Evolutionary conservation across 2,329 filamentous ascomycete species (phyloP).

Genomic region (Monilinia laxa): DNA sequence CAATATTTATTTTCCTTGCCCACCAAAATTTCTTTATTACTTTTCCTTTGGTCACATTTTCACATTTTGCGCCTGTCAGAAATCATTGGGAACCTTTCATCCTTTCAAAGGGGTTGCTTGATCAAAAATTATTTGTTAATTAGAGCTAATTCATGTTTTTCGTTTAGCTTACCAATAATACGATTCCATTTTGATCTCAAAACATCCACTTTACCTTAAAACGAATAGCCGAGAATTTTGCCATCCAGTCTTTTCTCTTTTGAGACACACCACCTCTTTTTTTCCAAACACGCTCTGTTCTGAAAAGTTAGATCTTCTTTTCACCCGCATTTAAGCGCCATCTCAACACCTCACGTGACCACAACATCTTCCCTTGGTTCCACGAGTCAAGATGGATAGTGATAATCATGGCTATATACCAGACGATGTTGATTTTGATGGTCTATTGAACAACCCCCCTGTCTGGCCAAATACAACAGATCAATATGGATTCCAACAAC

Average conservation of each 20-base stretch:
- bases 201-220: constrained; percentile 16
- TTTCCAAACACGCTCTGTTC: background rate
- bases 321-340: background rate
- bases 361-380: background rate
- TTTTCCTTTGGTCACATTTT: constrained; percentile 6
- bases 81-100: constrained; percentile 5
- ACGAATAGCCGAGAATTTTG: background rate
- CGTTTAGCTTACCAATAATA: constrained; percentile 36
- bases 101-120: constrained; percentile 1
- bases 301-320: background rate
- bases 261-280: background rate
- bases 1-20: background rate
- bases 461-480: constrained; percentile 31
- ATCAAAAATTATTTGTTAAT: background rate
- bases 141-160: constrained; percentile 34
- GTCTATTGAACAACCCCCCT: constrained; percentile 32
- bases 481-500: constrained; percentile 33
- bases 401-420: constrained; percentile 36
- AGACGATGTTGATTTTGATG: constrained; percentile 36
- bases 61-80: background rate
- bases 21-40: background rate
- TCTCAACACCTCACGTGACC: constrained; percentile 6
- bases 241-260: background rate
- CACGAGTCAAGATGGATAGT: constrained; percentile 34
- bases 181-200: constrained; percentile 21